These are phyloP conservation scores for Globisporangium paroecandrum DNA, from an alignment of 352 stramenopile genomes.

Conservation along the genomic window DNA sequence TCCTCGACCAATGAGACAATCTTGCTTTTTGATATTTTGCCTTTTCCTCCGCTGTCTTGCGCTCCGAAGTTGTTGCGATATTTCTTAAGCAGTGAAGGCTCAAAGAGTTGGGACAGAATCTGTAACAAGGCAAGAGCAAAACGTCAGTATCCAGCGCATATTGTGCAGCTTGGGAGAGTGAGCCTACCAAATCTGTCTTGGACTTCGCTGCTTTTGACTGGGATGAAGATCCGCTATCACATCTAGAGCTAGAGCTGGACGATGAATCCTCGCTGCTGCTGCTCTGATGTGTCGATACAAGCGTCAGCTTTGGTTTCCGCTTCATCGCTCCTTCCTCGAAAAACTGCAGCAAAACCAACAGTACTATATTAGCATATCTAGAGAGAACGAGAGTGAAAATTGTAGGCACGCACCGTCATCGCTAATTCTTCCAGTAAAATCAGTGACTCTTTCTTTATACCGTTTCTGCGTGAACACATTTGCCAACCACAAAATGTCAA, in stretches of 20 bases:
- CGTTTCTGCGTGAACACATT: constrained; percentile 5
- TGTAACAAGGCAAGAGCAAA: constrained; percentile 8
- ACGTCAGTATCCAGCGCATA: not conserved
- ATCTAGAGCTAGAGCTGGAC: constrained; percentile 20
- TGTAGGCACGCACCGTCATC: constrained; percentile 37
- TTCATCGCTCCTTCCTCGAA: constrained; percentile 51
- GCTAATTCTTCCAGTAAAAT: constrained; percentile 66
- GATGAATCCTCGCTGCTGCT: constrained; percentile 26
- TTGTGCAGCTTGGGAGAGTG: not conserved
- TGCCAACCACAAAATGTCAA: not conserved
- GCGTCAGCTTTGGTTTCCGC: constrained; percentile 39
- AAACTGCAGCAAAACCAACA: constrained; percentile 28
- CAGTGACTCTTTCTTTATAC: constrained; percentile 36
- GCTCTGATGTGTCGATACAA: constrained; percentile 13
- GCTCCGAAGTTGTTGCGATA: constrained; percentile 37
- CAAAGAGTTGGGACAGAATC: constrained; percentile 37
- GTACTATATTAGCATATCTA: not conserved
- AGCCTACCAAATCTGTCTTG: constrained; percentile 9
- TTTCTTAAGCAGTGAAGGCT: constrained; percentile 27
- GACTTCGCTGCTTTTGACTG: not conserved
- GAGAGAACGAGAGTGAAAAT: not conserved
- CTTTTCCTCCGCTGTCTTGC: constrained; percentile 30
- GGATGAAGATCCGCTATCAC: constrained; percentile 2
- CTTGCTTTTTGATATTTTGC: constrained; percentile 35
- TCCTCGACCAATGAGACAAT: constrained; percentile 42